Evolutionary conservation across 768 basidiomycete species (phyloP), one percentile per base, ranked within the genome.

Genomic region (Heimioporus sp.): DNA sequence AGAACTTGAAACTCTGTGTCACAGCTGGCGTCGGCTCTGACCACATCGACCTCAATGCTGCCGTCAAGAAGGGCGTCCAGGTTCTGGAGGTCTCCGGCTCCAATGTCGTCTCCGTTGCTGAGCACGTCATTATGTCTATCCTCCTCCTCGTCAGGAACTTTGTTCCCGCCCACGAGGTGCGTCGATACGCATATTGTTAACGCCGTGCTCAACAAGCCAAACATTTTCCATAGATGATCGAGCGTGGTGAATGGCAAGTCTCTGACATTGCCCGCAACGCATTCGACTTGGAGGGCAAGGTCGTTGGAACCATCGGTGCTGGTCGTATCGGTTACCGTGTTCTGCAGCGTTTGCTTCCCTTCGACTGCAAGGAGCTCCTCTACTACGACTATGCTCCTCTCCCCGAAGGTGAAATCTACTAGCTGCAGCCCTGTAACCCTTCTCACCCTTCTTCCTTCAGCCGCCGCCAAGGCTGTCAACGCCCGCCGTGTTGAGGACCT

Each of bases 11-110:
- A 72, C 64, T 94, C 47, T 90, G 87, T 63, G 80, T 95, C 63
- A 95, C 92, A 31, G 92, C 92, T 52, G 90, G 88, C 65, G 90
- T 92, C 41, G 88, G 92, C 7, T 91, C 87, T 19, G 92, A 94
- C 72, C 90, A 88, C 73, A 83, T 93, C 58, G 92, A 94, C 67
- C 79, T 94, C 54, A 86, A 93, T 68, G 87, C 90, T 16, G 87
- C 90, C 16, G 92, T 90, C 54, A 82, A 89, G 64, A 75, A 80
- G 62, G 80, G 80, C 53, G 83, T 94, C 61, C 86, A 91, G 65
- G 92, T 91, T 31, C 74, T 88, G 47, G 90, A 91, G 69, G 87
- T 93, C 24, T 87, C 90, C 30, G 92, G 92, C 32, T 91, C 88
- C n/a, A 94, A 92, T 62, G 92, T 94, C 43, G 85, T 85, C 45